These are phyloP conservation scores for Botrytis fragariae DNA, from an alignment of 2,329 filamentous ascomycete species.

Conservation along the genomic window DNA sequence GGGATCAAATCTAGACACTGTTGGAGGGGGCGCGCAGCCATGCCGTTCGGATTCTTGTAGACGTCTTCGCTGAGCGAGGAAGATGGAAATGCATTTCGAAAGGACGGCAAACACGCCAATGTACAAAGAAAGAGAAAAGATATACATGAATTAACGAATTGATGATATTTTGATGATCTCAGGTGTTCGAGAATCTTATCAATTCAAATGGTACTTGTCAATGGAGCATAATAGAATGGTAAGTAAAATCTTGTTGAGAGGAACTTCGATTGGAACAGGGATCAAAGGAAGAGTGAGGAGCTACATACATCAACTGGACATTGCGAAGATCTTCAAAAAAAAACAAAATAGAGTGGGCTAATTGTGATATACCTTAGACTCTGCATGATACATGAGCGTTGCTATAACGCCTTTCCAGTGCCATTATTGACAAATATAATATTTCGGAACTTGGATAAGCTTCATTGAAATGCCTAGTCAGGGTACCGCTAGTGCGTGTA, in stretches of 20 bases:
- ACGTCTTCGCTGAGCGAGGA: not conserved
- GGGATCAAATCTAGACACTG: not conserved
- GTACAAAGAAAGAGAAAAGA: not conserved
- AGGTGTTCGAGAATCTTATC: not conserved
- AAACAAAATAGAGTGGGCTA: no score
- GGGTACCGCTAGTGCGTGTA: not conserved
- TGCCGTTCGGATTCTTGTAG: not conserved
- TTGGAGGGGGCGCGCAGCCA: not conserved
- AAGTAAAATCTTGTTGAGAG: not conserved
- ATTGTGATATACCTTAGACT: not conserved
- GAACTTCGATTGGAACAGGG: not conserved
- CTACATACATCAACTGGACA: not conserved
- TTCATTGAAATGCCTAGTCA: not conserved
- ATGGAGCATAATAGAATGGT: not conserved
- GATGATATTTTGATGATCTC: not conserved
- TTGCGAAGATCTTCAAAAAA: not conserved
- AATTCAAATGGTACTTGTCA: not conserved
- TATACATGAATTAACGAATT: constrained; percentile 4
- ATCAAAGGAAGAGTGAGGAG: not conserved
- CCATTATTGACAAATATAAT: not conserved
- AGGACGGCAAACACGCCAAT: not conserved
- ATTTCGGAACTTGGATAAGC: not conserved
- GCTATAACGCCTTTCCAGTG: not conserved
- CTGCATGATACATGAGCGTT: not conserved
- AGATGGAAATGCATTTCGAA: not conserved